Conservation (phyloP, 257 asterid genomes). For the Thymus mandschuricus region DNA sequence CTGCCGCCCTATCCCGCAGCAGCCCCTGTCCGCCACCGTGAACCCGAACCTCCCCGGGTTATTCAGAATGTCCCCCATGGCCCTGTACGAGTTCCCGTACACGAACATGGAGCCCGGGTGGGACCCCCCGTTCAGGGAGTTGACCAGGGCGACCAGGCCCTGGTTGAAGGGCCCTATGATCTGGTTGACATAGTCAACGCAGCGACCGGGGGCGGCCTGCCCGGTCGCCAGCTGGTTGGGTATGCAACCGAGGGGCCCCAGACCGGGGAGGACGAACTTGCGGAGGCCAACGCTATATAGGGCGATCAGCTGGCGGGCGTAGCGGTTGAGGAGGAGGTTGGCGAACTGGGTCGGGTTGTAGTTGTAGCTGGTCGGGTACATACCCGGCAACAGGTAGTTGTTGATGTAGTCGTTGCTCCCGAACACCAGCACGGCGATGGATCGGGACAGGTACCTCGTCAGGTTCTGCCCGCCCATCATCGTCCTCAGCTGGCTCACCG, state of each 20-base stretch:
- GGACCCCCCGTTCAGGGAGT: constrained; percentile 64
- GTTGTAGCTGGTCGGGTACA: constrained; percentile 66
- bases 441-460: constrained; percentile 48
- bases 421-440: constrained; percentile 65
- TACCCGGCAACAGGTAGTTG: constrained; percentile 75
- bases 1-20: constrained; percentile 86
- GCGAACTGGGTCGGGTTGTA: constrained; percentile 75
- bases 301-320: constrained; percentile 73
- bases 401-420: constrained; percentile 98
- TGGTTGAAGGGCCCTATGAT: constrained; percentile 69
- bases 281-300: constrained; percentile 77
- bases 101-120: constrained; percentile 75
- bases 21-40: constrained; percentile 61
- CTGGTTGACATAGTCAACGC: constrained; percentile 84
- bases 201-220: constrained; percentile 66
- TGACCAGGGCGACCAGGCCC: constrained; percentile 60
- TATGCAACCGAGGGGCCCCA: constrained; percentile 93
- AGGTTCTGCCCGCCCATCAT: constrained; percentile 50
- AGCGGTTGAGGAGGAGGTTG: constrained; percentile 70
- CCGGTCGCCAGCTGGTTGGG: constrained; percentile 80
- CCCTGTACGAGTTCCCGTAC: constrained; percentile 66
- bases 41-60: constrained; percentile 59
- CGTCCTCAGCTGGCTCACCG: constrained; percentile 56
- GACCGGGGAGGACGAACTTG: constrained; percentile 63
- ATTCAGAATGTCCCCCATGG: constrained; percentile 71